These are phyloP conservation scores for Boletales sp. DNA, from an alignment of 768 basidiomycete species.

Conservation along the genomic window DNA sequence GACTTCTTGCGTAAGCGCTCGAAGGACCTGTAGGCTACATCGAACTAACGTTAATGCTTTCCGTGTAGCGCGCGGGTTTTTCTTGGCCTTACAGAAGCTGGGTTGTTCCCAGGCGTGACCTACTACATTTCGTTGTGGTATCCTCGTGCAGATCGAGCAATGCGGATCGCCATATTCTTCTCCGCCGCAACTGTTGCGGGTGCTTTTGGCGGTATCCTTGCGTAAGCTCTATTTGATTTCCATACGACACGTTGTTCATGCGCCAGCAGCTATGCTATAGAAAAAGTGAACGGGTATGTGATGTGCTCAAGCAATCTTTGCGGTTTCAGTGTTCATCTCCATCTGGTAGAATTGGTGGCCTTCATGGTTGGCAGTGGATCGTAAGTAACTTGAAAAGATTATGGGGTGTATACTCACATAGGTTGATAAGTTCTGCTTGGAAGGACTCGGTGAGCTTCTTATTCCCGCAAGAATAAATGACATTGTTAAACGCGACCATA, in stretches of 20 bases:
- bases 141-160: conserved; percentile 52
- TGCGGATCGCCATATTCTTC: conserved; percentile 61
- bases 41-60: not conserved
- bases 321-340: not conserved
- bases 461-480: not conserved
- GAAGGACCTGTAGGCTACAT: not conserved
- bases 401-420: conserved; percentile 5
- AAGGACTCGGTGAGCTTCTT: conserved; percentile 23
- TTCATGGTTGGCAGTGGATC: conserved; percentile 38
- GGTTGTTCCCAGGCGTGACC: conserved; percentile 39
- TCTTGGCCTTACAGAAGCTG: conserved; percentile 47
- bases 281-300: conserved; percentile 32
- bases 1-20: conserved; percentile 27
- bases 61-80: conserved; percentile 35
- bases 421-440: conserved; percentile 27
- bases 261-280: conserved; percentile 31
- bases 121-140: conserved; percentile 60
- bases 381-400: conserved; percentile 17
- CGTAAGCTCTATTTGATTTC: conserved; percentile 27
- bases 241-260: not conserved
- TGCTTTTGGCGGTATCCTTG: conserved; percentile 46
- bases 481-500: conserved; percentile 3
- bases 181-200: conserved; percentile 57
- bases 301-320: conserved; percentile 11
- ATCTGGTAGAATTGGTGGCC: conserved; percentile 20